Evolutionary conservation across 2,329 filamentous ascomycete species (phyloP), one percentile per base, ranked within the genome.

Genomic region (Thelonectria blattea): DNA sequence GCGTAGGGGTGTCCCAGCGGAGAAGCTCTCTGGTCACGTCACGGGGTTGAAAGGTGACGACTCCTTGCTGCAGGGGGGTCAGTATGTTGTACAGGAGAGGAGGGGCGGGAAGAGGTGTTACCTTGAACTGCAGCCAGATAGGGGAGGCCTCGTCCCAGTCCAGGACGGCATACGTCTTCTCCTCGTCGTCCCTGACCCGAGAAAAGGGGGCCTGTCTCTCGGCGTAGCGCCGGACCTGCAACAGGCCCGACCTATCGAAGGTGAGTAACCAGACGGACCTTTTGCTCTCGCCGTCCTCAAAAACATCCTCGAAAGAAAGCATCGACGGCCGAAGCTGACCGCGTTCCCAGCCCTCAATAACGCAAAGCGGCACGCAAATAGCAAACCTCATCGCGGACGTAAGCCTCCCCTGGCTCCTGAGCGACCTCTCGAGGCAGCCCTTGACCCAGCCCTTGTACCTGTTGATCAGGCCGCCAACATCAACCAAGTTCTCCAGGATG

Each of bases 1-100:
- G 56, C 10, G 50, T 30, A 5, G 56, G 56, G 3, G 50, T 59
- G 22, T 59, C 56, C 56, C 56, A 59, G 32, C 43, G 18, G 18
- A 54, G 50, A 3, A 59, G 18, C 3, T 34, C 45, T 10, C 22
- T 39, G 37, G 15, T 11, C 15, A 30, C 27, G 8, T 30, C 27
- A 10, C 5, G 5, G 8, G 27, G 27, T 10, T 30, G 5, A 10
- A 30, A 30, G 27, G 27, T 10, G 2, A 30, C 27, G 2, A 6
- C 2, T 6, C 27, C 27, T 8, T 30, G 5, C 27, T 30, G 27
- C 8, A 10, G 27, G 27, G 27, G 8, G 27, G 27, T 30, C 8
- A 30, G 27, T 7, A 30, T 7, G 27, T 30, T 30, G 27, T 10
- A 9, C 27, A 10, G 9, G 8, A 10, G 27, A 30, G 27, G 27